Percentiles rank a stretch among this genome's conserved stretches.
These are phyloP conservation scores for Ceratobasidium theobromae DNA, from an alignment of 1,284 basidiomycete genomes.

Conservation along the genomic window DNA sequence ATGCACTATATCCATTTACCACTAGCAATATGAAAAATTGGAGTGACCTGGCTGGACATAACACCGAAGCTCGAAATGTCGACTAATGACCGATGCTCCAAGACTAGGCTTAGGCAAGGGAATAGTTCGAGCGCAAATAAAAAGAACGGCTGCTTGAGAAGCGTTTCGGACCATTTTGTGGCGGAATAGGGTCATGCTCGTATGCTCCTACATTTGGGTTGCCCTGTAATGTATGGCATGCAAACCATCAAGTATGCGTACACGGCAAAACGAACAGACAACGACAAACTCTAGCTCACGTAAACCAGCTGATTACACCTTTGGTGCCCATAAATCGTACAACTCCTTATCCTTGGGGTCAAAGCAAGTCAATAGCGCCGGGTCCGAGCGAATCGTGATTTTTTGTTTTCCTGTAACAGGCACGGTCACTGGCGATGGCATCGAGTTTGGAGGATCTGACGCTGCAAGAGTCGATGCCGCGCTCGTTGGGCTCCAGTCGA, in stretches of 20 bases:
- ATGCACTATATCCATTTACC: no score
- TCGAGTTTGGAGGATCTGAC: background rate
- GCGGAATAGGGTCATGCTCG: no score
- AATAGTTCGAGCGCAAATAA: no score
- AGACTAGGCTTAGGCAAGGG: no score
- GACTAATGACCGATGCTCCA: no score
- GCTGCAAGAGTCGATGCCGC: slow-evolving; percentile 20
- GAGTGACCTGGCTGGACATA: no score
- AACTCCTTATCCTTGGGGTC: slow-evolving; percentile 32
- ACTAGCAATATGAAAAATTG: no score
- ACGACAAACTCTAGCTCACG: background rate
- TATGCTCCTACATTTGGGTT: no score
- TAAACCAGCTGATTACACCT: background rate
- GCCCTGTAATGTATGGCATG: no score
- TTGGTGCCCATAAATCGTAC: slow-evolving; percentile 34
- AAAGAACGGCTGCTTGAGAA: no score
- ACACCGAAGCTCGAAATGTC: no score
- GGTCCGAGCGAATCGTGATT: slow-evolving; percentile 26
- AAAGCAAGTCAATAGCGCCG: slow-evolving; percentile 30
- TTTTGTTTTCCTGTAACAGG: slow-evolving; percentile 7
- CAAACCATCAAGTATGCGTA: background rate
- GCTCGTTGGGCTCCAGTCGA: slow-evolving; percentile 16
- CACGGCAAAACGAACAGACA: background rate
- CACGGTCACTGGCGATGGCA: background rate
- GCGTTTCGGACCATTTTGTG: no score